These are phyloP conservation scores for Flaveria brownii DNA, from an alignment of 129 eudicot species.

Conservation along the genomic window DNA sequence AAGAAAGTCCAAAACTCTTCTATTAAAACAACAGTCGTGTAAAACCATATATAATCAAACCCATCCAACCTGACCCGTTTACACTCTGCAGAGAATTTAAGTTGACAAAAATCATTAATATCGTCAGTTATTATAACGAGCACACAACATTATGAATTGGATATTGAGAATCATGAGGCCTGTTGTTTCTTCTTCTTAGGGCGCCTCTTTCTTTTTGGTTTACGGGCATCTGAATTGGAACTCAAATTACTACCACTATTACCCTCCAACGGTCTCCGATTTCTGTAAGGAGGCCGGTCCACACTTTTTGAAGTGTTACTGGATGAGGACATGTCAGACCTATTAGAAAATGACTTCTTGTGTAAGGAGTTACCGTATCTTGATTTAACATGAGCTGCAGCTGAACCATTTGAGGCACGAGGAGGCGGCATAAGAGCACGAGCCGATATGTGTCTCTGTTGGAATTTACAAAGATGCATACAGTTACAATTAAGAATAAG, in stretches of 20 bases:
- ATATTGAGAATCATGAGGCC: conserved; percentile 23
- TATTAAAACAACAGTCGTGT: not conserved
- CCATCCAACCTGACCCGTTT: conserved; percentile 5
- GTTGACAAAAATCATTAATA: conserved; percentile 7
- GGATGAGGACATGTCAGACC: conserved; percentile 56
- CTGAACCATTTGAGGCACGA: conserved; percentile 53
- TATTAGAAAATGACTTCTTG: conserved; percentile 35
- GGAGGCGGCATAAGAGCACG: conserved; percentile 93
- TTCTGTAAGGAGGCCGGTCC: conserved; percentile 45
- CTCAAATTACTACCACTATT: conserved; percentile 74
- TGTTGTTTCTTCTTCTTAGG: conserved; percentile 89
- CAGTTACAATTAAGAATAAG: not conserved
- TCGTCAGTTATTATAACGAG: not conserved
- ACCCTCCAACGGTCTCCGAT: conserved; percentile 51
- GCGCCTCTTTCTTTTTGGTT: conserved; percentile 87
- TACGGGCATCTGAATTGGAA: conserved; percentile 82
- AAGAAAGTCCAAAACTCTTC: not conserved
- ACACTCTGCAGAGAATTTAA: conserved; percentile 18
- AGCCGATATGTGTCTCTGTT: conserved; percentile 67
- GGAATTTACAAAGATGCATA: conserved; percentile 4
- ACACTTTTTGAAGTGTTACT: conserved; percentile 52
- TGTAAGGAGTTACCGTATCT: conserved; percentile 18
- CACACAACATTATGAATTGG: conserved; percentile 9
- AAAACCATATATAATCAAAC: not conserved
- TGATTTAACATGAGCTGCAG: conserved; percentile 37